phyloP scores from a whole-genome alignment of 345 rosid species.

The Acer yangbiense region DNA sequence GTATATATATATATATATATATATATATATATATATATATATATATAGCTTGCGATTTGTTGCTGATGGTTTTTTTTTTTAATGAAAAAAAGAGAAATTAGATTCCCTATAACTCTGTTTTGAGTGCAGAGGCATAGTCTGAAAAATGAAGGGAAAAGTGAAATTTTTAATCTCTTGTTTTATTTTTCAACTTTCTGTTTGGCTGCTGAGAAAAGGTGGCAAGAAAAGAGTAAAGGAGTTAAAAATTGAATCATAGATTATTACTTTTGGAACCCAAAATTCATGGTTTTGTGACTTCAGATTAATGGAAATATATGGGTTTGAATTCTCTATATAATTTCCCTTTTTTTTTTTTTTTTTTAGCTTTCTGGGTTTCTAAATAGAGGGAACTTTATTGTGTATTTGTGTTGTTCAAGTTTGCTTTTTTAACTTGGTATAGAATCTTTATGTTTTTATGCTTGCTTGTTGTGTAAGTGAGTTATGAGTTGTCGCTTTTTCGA shows the following conservation, averaged over 20 bases:
- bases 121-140: not conserved
- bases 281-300: not conserved
- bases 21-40: too few relatives aligned
- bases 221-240: not conserved
- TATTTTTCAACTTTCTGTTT: slow-evolving; percentile 14
- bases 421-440: slow-evolving; percentile 22
- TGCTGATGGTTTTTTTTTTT: not conserved
- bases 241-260: not conserved
- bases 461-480: slow-evolving; percentile 49
- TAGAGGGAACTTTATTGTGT: not conserved
- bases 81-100: not conserved
- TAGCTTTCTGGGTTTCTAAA: slow-evolving; percentile 7
- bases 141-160: not conserved
- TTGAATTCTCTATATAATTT: not conserved
- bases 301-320: not conserved
- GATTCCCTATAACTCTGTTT: not conserved
- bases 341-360: not conserved
- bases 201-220: not conserved
- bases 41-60: not conserved
- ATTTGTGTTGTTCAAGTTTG: slow-evolving; percentile 19
- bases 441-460: slow-evolving; percentile 32
- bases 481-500: slow-evolving; percentile 17
- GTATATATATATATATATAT: too few relatives aligned
- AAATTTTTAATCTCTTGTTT: not conserved
- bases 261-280: not conserved